Base-by-base conservation (phyloP, 371 early-diverging fungal genomes). In the Syncephalastrum racemosum region DNA sequence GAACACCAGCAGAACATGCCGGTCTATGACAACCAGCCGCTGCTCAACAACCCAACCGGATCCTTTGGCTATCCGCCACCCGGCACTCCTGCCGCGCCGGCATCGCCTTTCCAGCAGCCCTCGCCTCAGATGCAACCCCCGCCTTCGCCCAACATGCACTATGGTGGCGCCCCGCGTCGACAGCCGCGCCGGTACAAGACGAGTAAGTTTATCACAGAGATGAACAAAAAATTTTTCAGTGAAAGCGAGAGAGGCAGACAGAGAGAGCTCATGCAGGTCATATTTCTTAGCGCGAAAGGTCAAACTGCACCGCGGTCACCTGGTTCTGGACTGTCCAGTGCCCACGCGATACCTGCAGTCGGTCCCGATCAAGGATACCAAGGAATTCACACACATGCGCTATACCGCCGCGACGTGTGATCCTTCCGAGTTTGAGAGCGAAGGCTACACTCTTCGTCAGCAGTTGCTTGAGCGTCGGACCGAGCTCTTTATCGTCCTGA, bases 401-500 rank as follows among this genome's bases (percentile, higher is more conserved):
- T 92, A 92, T 67, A 91, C 91, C 4, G 90, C 91, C 22, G 88
- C 86, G 40, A 90, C 91, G n/a, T 89, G 86, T 65, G 89, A 91
- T 63, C 89, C 94, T 4, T 84, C 92, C 64, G 87, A 92, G 42
- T 96, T 94, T 69, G 58, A 62, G 25, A 66, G 70, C 20, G 80
- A 87, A 15, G 82, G 83, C 14, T 96, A 92, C 71, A 87, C 87
- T 18, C 80, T 96, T 53, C 84, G 97, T 50, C 96, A 90, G 55
- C 80, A 85, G 57, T 78, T 89, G 65, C 64, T 87, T 56, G 73
- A 83, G 39, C 79, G 86, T 23, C 59, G 83, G 57, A 96, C 96
- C 3, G 96, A 96, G 70, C 67, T 97, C 41, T 91, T 90, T 64
- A 86, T 90, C 55, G 94, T 94, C 47, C 75, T 95, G 57, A 96